These are phyloP conservation scores for Eucalyptus lansdowneana DNA, from an alignment of 345 rosid genomes.

Conservation along the genomic window DNA sequence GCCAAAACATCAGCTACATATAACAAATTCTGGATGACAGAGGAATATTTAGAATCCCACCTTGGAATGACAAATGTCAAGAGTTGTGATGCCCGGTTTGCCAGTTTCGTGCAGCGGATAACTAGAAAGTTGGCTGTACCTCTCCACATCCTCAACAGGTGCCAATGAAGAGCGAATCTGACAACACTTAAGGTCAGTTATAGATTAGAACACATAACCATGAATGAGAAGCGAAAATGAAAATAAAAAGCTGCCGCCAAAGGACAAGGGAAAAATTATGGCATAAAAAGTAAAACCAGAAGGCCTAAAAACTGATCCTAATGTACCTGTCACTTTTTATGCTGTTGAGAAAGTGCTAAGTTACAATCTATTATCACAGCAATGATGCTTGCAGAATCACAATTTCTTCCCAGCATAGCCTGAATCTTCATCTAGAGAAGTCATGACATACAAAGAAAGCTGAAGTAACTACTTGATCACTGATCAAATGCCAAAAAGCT, in stretches of 20 bases:
- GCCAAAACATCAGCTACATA: background rate
- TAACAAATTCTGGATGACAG: background rate
- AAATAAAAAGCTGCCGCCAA: background rate
- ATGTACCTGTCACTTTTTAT: conserved; percentile 70
- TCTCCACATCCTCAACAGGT: conserved; percentile 55
- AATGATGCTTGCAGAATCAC: conserved; percentile 39
- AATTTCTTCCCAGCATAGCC: conserved; percentile 38
- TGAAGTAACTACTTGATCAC: background rate
- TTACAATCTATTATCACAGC: conserved; percentile 80
- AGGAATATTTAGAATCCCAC: conserved; percentile 9
- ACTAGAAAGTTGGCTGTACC: conserved; percentile 85
- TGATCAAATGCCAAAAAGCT: background rate
- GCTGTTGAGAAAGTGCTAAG: conserved; percentile 79
- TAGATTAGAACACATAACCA: background rate
- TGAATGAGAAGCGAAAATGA: background rate
- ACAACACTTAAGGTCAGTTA: background rate
- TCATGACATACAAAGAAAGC: conserved; percentile 7
- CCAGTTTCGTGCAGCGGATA: conserved; percentile 89
- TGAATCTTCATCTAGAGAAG: conserved; percentile 36
- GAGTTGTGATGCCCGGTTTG: conserved; percentile 70
- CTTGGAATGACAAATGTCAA: conserved; percentile 68
- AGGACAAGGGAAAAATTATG: background rate
- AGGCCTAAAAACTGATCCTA: background rate
- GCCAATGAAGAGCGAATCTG: conserved; percentile 75
- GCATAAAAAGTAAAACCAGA: background rate